Percentiles rank a stretch among this genome's conserved stretches.
phyloP scores from a whole-genome alignment of 176 grass and related monocot species.

The Paspalum notatum region DNA sequence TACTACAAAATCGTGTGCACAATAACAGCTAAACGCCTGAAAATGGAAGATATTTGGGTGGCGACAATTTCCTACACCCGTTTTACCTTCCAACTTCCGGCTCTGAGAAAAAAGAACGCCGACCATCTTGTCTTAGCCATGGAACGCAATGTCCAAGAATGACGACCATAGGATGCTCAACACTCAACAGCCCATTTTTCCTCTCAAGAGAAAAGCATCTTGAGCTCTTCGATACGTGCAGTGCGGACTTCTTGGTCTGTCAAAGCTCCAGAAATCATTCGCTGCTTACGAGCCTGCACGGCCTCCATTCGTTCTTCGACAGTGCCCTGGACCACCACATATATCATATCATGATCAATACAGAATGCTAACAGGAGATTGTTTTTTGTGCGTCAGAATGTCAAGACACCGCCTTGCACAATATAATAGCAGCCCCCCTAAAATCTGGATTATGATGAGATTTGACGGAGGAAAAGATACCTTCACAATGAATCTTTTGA shows the following conservation, averaged over 20 bases:
- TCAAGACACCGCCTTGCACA: neutral
- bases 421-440: neutral
- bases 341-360: slow-evolving; percentile 15
- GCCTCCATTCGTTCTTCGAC: slow-evolving; percentile 95
- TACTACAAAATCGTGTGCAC: slow-evolving; percentile 28
- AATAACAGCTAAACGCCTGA: slow-evolving; percentile 23
- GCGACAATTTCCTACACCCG: neutral
- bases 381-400: neutral
- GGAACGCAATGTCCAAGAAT: neutral
- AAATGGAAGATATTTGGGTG: neutral
- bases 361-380: neutral
- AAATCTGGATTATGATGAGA: neutral
- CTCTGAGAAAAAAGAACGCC: slow-evolving; percentile 2
- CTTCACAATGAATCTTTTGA: slow-evolving; percentile 92
- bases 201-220: slow-evolving; percentile 79
- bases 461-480: slow-evolving; percentile 25
- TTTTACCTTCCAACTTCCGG: neutral
- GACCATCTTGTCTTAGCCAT: neutral
- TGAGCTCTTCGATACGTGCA: slow-evolving; percentile 84
- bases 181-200: neutral
- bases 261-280: slow-evolving; percentile 89
- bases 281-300: slow-evolving; percentile 80
- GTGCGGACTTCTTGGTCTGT: slow-evolving; percentile 84
- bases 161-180: neutral
- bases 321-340: slow-evolving; percentile 50